phyloP scores from a whole-genome alignment of 2,329 filamentous ascomycete genomes.

The Fusarium mangiferae region DNA sequence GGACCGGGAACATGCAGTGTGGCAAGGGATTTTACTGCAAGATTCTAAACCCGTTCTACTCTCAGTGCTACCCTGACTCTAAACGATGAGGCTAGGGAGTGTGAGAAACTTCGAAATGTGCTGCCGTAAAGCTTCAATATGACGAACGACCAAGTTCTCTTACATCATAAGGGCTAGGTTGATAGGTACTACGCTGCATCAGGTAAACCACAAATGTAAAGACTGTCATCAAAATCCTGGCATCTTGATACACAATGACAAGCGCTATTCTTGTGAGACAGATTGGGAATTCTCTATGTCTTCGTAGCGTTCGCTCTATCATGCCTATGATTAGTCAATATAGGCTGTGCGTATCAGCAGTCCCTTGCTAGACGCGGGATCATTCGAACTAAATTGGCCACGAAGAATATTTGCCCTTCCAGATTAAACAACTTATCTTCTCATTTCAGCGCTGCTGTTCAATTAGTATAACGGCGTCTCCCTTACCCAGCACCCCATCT shows the following conservation, averaged over 20 bases:
- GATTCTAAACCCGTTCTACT: background rate
- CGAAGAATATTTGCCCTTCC: no score
- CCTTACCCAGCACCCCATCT: no score
- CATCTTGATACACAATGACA: background rate
- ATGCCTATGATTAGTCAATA: no score
- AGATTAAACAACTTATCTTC: no score
- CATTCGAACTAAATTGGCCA: no score
- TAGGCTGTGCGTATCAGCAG: no score
- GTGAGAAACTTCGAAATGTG: no score
- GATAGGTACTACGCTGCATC: background rate
- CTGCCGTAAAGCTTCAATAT: background rate
- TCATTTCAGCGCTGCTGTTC: no score
- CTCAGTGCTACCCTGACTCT: slow-evolving; percentile 8
- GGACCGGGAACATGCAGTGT: slow-evolving; percentile 11
- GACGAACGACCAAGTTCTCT: background rate
- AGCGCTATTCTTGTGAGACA: accelerated
- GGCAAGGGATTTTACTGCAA: slow-evolving; percentile 9
- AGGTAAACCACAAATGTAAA: background rate
- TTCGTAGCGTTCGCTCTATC: background rate
- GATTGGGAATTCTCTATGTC: background rate
- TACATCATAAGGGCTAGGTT: background rate
- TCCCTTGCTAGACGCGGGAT: no score
- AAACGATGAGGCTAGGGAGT: background rate
- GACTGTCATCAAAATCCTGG: background rate
- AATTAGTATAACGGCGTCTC: no score